These are phyloP conservation scores for Mucuna pruriens DNA, from an alignment of 306 rosid genomes.

Conservation along the genomic window DNA sequence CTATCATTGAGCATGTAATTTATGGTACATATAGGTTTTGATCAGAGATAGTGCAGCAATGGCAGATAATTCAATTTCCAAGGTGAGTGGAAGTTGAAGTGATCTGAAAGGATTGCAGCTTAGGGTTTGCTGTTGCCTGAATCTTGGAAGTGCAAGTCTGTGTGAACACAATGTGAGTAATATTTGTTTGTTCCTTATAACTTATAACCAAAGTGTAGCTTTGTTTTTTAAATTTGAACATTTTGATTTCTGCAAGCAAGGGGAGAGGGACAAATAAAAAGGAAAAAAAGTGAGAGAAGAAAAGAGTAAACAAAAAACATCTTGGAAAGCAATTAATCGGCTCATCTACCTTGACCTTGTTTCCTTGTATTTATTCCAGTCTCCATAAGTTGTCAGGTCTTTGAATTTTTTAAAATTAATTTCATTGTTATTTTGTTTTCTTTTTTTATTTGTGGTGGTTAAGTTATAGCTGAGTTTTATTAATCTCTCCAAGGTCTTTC, in stretches of 20 bases:
- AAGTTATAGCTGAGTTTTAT: constrained; percentile 3
- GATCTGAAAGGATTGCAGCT: constrained; percentile 45
- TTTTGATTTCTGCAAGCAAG: constrained; percentile 40
- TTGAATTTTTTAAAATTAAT: constrained; percentile 29
- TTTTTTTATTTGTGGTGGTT: constrained; percentile 1
- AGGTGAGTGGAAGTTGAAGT: constrained; percentile 44
- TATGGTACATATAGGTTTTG: constrained; percentile 59
- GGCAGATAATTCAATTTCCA: constrained; percentile 31
- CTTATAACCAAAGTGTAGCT: constrained; percentile 50
- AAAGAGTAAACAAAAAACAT: background rate
- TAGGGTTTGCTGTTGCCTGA: constrained; percentile 43
- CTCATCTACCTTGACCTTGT: constrained; percentile 41
- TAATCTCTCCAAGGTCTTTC: background rate
- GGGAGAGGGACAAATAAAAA: constrained; percentile 33
- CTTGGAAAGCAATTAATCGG: constrained; percentile 42
- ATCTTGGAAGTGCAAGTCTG: constrained; percentile 44
- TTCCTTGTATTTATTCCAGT: constrained; percentile 39
- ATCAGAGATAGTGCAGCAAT: constrained; percentile 57
- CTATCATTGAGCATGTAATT: constrained; percentile 25
- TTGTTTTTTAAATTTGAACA: constrained; percentile 40
- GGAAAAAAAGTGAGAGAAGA: constrained; percentile 6
- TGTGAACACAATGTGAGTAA: constrained; percentile 54
- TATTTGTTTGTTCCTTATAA: constrained; percentile 51
- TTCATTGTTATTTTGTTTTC: constrained; percentile 31
- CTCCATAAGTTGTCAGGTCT: constrained; percentile 40